Evolutionary conservation across 129 eudicot genomes (phyloP).

Genomic region (Calendula officinalis): DNA sequence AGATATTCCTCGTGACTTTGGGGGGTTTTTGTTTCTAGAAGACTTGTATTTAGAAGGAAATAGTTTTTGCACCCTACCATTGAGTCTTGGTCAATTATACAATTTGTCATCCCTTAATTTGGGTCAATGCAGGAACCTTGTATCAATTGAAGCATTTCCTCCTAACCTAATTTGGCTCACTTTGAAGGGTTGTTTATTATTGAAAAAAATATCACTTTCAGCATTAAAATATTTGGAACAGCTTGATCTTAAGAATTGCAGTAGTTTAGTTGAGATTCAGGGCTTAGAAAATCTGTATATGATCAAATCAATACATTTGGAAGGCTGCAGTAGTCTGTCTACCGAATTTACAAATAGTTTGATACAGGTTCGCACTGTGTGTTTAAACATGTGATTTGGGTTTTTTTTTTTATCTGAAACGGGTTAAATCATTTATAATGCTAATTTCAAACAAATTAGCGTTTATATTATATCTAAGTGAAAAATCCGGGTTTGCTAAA

Average conservation of each 20-base stretch:
- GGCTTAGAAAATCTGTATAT: slow-evolving; percentile 14
- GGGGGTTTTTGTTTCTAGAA: background rate
- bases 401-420: background rate
- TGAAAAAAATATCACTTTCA: slow-evolving; percentile 6
- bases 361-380: slow-evolving; percentile 18
- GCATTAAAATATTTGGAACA: background rate
- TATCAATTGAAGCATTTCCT: slow-evolving; percentile 14
- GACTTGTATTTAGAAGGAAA: slow-evolving; percentile 5
- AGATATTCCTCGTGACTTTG: slow-evolving; percentile 11
- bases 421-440: too few relatives aligned
- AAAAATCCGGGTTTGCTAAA: too few relatives aligned
- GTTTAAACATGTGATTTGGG: background rate
- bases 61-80: slow-evolving; percentile 4
- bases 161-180: background rate
- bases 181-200: slow-evolving; percentile 1
- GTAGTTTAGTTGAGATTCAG: slow-evolving; percentile 15
- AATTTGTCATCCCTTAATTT: slow-evolving; percentile 7
- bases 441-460: too few relatives aligned
- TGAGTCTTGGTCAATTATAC: slow-evolving; percentile 13
- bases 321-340: slow-evolving; percentile 23
- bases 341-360: slow-evolving; percentile 14
- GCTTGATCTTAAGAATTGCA: slow-evolving; percentile 4
- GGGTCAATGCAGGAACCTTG: slow-evolving; percentile 6
- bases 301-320: background rate
- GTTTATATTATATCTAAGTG: too few relatives aligned